A percentile compares a stretch with the other conserved stretches of the same genome.
Evolutionary conservation across 169 alveolate genomes (phyloP).

Genomic region (Cryptosporidium viatorum): DNA sequence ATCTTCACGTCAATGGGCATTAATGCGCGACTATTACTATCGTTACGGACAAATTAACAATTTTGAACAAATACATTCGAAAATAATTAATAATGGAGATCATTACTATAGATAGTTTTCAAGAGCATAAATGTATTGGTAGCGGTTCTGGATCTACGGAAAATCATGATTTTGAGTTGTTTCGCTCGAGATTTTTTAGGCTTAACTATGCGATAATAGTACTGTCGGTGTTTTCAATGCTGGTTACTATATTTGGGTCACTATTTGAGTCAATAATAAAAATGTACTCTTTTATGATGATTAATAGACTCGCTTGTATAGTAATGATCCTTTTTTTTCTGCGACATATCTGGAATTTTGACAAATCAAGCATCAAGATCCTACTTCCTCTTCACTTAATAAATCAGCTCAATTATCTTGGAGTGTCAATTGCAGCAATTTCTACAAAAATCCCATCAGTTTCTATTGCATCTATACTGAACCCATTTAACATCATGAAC

Average conservation of each 20-base stretch:
- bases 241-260: neutral
- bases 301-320: neutral
- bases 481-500: neutral
- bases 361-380: neutral
- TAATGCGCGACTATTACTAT: neutral
- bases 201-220: neutral
- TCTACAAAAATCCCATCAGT: neutral
- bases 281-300: neutral
- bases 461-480: neutral
- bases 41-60: neutral
- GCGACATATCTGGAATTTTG: neutral
- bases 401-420: conserved; percentile 6
- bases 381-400: neutral
- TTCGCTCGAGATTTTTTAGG: neutral
- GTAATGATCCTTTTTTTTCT: neutral
- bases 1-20: neutral
- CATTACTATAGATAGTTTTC: neutral
- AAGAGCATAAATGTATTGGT: neutral
- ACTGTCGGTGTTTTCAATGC: neutral
- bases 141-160: neutral
- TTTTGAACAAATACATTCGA: neutral
- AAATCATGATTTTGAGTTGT: neutral
- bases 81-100: neutral
- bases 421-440: neutral
- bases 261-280: neutral